Percentiles rank a stretch among this genome's conserved stretches.
These are phyloP conservation scores for Rhizophagus prolifer DNA, from an alignment of 192 early-diverging fungal genomes.

Conservation along the genomic window DNA sequence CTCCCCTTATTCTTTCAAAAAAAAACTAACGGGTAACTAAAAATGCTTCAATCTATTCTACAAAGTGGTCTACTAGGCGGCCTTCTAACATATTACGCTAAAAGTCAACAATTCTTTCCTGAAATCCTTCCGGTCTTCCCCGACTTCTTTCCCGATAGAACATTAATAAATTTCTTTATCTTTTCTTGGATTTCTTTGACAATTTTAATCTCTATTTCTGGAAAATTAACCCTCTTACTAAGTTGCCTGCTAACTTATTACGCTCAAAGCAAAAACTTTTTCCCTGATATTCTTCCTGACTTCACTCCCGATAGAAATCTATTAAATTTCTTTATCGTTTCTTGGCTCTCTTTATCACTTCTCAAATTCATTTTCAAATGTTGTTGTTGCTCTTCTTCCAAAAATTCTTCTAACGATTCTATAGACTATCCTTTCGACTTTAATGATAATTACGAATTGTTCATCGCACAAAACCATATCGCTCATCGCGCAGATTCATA, in stretches of 20 bases:
- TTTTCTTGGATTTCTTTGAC: not conserved
- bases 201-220: not conserved
- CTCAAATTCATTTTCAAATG: not conserved
- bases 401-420: not conserved
- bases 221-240: not conserved
- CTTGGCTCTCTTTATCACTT: not conserved
- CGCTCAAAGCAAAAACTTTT: not conserved
- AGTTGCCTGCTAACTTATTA: not conserved
- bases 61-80: not conserved
- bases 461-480: not conserved
- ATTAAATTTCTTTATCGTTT: not conserved
- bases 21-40: not conserved
- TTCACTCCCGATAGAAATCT: not conserved
- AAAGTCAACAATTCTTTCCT: not conserved
- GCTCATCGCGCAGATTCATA: not conserved
- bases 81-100: not conserved
- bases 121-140: not conserved
- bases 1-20: no score
- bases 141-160: not conserved
- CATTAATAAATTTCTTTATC: not conserved
- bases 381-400: not conserved
- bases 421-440: not conserved
- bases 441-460: not conserved
- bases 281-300: not conserved
- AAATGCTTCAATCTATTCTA: not conserved